Evolutionary conservation across 1,139 yeast species (phyloP), one percentile per base, ranked within the genome.

Genomic region (Saccharomyces hybrid): DNA sequence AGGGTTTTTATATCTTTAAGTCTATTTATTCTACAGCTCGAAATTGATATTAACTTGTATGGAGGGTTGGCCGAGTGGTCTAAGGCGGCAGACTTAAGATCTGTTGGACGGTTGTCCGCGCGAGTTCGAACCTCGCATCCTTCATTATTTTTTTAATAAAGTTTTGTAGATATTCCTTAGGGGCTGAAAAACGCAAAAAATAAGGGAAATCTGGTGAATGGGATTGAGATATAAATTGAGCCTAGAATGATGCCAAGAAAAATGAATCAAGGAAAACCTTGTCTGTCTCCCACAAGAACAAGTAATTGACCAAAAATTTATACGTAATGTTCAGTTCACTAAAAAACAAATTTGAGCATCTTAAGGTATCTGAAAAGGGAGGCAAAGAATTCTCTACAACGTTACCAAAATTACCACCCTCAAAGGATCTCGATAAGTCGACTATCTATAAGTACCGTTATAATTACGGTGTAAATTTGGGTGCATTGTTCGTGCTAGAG

Each of bases 401-500:
- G 1, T 25, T 27, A 14, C 31, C 31, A n/a, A 3, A 46, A 27
- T 4, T 7, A 57, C 64, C 47, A 61, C 71, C 3, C 74, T 74
- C 41, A 54, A 49, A 44, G 6, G 55, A 31, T 4, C 67, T 48
- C 84, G 65, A 77, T 23, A 69, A 70, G 55, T 73, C 74, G 49
- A 81, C 84, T 52, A 80, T 89, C 29, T 83, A 78, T 66, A 88
- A 82, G 62, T 74, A 79, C 49, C 76, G 98, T 55, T 76, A 73
- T 59, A 88, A 88, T 65, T 82, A 80, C 64, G 99, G 98, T 11
- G 96, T 89, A 41, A 91, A 91, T 67, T 71, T 93, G 47, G 98
- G 99, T 1, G 81, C 93, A 0, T 73, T 88, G 64, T 91, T 91
- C 67, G 85, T 90, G 1, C 76, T 83, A 53, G 99, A 93, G 65